Evolutionary conservation across 805 yeast species (phyloP), one percentile per base, ranked within the genome.

Genomic region (Maudiozyma turicensis): DNA sequence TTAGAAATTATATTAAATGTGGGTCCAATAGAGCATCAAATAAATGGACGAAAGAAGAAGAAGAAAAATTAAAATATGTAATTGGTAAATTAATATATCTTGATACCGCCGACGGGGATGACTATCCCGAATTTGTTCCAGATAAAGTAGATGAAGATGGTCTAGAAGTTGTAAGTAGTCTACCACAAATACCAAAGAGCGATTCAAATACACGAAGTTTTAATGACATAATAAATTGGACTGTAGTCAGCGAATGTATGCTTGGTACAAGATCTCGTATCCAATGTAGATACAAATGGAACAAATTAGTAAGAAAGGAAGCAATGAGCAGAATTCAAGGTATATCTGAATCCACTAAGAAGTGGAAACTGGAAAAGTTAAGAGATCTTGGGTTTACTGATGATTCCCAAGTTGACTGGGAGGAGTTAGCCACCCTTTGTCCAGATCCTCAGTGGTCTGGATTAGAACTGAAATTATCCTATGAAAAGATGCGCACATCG

Each of bases 241-340:
- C 97, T 0, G 71, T 81, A 5, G 95, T 91, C 3, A 82, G 91
- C 59, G 98, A 91, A 63, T 72, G 77, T 45, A 88, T 91, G 95
- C 82, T 86, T 34, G 96, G 96, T 3, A 72, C 80, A 1, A 76
- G 98, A 53, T 85, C 95, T 1, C 75, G 98, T 57, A 90, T 91
- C 54, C 98, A 91, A 67, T 90, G 97, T 64, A 78, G 98, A 51
- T 91, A 91, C 67, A 91, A 91, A 64, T 91, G 97, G 96, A 84
- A 84, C 61, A 91, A 90, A 67, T 60, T 89, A 6, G 67, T 81
- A 47, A 82, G 80, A 58, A 72, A 84, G 51, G 84, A 82, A 52
- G 76, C 78, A 1, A 56, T 67, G 14, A 64, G 62, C 11, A 68
- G 76, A 49, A 72, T 74, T 10, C 70, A 71, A 45, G 65, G 66